Evolutionary conservation across 768 basidiomycete species (phyloP).

Genomic region (Termitomyces titanicus): DNA sequence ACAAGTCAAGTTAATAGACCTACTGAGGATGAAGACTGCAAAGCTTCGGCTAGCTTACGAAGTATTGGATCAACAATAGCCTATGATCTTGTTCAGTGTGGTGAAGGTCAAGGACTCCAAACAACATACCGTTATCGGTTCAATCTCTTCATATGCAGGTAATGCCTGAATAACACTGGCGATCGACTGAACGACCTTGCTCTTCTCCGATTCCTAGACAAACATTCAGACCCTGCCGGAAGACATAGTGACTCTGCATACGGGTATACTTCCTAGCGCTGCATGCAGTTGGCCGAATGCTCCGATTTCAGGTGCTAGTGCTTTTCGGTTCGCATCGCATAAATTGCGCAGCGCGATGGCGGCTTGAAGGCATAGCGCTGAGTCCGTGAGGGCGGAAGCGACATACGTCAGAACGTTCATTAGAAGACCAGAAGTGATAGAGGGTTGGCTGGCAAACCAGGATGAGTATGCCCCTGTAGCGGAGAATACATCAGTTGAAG

Average conservation of each 20-base stretch:
- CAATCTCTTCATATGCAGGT: conserved; percentile 72
- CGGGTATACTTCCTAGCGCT: conserved; percentile 40
- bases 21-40: conserved; percentile 54
- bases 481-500: not conserved
- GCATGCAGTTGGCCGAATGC: conserved; percentile 86
- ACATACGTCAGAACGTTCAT: conserved; percentile 68
- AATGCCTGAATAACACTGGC: conserved; percentile 92
- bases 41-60: conserved; percentile 58
- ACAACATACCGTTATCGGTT: conserved; percentile 62
- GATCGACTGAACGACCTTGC: conserved; percentile 89
- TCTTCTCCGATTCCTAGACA: conserved; percentile 74
- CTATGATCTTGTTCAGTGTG: conserved; percentile 26
- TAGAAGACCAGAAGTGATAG: conserved; percentile 40
- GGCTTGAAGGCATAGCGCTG: conserved; percentile 60
- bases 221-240: not conserved
- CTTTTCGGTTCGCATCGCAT: conserved; percentile 87
- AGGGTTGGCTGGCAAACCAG: conserved; percentile 63
- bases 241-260: not conserved
- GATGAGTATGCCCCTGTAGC: conserved; percentile 68
- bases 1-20: not conserved
- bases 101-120: not conserved
- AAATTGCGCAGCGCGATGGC: conserved; percentile 82
- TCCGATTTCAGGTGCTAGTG: conserved; percentile 76
- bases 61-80: conserved; percentile 77
- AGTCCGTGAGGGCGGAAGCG: conserved; percentile 66